phyloP scores from a whole-genome alignment of 176 grass and related monocot genomes.

The Puya raimondii region DNA sequence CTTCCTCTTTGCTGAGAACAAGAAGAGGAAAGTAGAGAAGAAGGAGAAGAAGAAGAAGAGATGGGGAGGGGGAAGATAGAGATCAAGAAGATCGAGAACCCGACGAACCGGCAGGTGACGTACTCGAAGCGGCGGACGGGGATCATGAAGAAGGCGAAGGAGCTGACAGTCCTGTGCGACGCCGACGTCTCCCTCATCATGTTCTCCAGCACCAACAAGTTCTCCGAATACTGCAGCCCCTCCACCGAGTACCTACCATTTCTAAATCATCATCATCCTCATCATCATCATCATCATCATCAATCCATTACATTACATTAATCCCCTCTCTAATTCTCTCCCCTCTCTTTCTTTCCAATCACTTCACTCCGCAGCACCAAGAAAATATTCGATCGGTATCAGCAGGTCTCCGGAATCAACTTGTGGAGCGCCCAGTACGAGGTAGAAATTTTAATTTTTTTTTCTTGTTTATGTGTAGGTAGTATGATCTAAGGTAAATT shows the following conservation, averaged over 20 bases:
- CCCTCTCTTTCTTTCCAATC: not conserved
- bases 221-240: constrained; percentile 88
- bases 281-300: not conserved
- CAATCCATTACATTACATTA: constrained; percentile 13
- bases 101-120: constrained; percentile 89
- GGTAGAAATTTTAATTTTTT: constrained; percentile 11
- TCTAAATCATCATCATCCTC: not conserved
- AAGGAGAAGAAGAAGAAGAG: not conserved
- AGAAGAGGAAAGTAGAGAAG: not conserved
- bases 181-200: constrained; percentile 92
- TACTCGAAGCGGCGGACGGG: constrained; percentile 90
- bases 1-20: not conserved
- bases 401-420: constrained; percentile 53
- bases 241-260: constrained; percentile 40
- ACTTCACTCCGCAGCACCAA: constrained; percentile 42
- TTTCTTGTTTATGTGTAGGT: not conserved
- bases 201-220: constrained; percentile 93
- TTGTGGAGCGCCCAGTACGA: constrained; percentile 90
- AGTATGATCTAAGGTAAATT: not conserved
- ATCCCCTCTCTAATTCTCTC: not conserved
- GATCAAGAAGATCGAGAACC: constrained; percentile 99
- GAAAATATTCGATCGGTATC: constrained; percentile 82
- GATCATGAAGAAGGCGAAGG: constrained; percentile 96
- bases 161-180: constrained; percentile 96
- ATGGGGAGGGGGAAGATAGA: constrained; percentile 99